A percentile compares a stretch with the other conserved stretches of the same genome.
phyloP scores from a whole-genome alignment of 306 rosid genomes.

The Arachis stenosperma region DNA sequence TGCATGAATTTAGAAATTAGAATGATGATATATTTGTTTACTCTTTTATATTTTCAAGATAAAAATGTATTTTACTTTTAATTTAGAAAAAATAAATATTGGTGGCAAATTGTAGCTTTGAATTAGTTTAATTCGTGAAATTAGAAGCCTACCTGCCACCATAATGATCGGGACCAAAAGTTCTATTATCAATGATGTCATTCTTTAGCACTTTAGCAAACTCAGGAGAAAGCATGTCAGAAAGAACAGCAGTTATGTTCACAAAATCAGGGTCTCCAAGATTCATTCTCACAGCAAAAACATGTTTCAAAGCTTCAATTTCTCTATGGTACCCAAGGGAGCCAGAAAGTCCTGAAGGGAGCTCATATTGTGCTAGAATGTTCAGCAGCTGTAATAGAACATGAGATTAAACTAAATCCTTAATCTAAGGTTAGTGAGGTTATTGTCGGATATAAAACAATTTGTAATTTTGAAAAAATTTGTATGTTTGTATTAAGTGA shows the following conservation, averaged over 20 bases:
- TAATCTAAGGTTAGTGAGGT: neutral
- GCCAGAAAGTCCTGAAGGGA: conserved; percentile 66
- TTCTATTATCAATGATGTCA: conserved; percentile 64
- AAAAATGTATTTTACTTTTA: too few species aligned
- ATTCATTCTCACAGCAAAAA: conserved; percentile 73
- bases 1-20: too few species aligned
- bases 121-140: conserved; percentile 5
- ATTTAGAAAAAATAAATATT: too few species aligned
- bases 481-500: too few species aligned
- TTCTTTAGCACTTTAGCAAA: conserved; percentile 65
- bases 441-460: neutral
- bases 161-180: conserved; percentile 67
- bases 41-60: too few species aligned
- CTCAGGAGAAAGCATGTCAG: conserved; percentile 77
- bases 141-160: conserved; percentile 66
- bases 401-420: conserved; percentile 32
- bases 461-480: too few species aligned
- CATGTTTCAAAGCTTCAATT: conserved; percentile 84
- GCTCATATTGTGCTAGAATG: conserved; percentile 67
- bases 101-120: conserved; percentile 10
- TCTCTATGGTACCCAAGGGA: conserved; percentile 71
- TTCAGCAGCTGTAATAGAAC: conserved; percentile 63
- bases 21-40: too few species aligned
- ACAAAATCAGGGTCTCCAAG: conserved; percentile 88
- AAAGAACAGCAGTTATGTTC: conserved; percentile 57